Evolutionary conservation across 2,329 filamentous ascomycete genomes (phyloP).

Genomic region (Fusarium nisikadoi): DNA sequence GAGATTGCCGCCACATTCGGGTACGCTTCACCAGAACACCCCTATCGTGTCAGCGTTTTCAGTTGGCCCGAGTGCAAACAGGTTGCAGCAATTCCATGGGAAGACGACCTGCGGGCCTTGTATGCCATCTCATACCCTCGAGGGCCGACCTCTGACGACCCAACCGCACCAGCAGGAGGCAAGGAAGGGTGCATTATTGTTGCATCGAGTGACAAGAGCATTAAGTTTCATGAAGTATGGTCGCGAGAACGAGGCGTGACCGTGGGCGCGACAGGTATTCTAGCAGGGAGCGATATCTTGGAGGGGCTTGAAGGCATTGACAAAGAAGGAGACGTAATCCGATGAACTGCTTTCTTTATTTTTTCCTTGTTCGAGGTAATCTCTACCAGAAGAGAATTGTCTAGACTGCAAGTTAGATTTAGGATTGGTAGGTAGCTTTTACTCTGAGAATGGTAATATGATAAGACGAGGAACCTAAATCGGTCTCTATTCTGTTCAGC

Average conservation of each 20-base stretch:
- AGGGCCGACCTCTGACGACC: constrained; percentile 48
- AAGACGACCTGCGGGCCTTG: constrained; percentile 79
- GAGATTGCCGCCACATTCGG: constrained; percentile 96
- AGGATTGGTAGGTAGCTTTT: constrained; percentile 10
- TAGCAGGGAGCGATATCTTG: constrained; percentile 87
- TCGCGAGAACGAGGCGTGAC: constrained; percentile 68
- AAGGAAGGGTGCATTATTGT: constrained; percentile 79
- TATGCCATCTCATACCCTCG: constrained; percentile 88
- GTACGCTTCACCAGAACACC: constrained; percentile 90
- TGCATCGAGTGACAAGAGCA: constrained; percentile 88
- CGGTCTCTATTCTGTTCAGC: not conserved
- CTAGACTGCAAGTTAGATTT: constrained; percentile 27
- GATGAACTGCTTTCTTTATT: constrained; percentile 55
- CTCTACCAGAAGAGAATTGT: constrained; percentile 3
- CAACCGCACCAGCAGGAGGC: constrained; percentile 38
- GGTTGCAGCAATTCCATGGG: constrained; percentile 87
- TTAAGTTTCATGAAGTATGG: constrained; percentile 98
- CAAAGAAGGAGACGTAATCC: constrained; percentile 76
- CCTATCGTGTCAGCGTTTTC: constrained; percentile 90
- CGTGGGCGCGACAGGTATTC: constrained; percentile 64
- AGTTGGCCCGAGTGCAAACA: constrained; percentile 92
- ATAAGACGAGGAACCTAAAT: constrained; percentile 4
- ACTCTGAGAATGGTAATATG: constrained; percentile 23
- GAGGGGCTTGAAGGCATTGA: constrained; percentile 85
- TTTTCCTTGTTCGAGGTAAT: not conserved